Evolutionary conservation across 495 filamentous ascomycete species (phyloP), one percentile per base, ranked within the genome.

Genomic region (Penicillium silybi): DNA sequence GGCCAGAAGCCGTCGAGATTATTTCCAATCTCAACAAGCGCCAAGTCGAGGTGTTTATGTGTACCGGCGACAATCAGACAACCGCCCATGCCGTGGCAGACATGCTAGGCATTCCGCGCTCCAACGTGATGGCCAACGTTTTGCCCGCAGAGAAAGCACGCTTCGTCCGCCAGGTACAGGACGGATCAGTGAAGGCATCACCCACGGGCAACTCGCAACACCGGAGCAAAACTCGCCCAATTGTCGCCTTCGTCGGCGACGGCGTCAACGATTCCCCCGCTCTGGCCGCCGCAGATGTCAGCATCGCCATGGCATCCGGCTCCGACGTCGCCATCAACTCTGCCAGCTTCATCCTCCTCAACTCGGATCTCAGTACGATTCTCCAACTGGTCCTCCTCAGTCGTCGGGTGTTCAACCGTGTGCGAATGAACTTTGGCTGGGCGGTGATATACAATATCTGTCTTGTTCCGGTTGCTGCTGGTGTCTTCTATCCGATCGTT

Each of bases 231-330:
- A 46, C 49, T 9, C 66, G 63, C 6, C 58, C 58, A 0, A 79
- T 77, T 17, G 74, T 85, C 19, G 84, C 80, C 8, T 85, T 86
- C 65, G 75, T 92, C 2, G 91, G 90, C 18, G 90, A 96, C 61
- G 91, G 90, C 47, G 87, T 95, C 66, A 96, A 96, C 65, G 91
- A 95, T 65, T 82, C 87, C 3, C 89, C 91, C 2, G 90, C 91
- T 13, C 80, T 96, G 25, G 80, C 86, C 6, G 80, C 79, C 17
- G 87, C 91, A 18, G 87, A 93, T 59, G 85, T 95, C 0, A 89
- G 88, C 44, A 85, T 96, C 44, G 88, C 91, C 16, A 85, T 96
- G 61, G 87, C 87, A 6, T 87, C 85, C 1, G 91, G 90, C 23
- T 87, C 85, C 0, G 91, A 96, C 58, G 84, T 96, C 8, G 91